Percentiles rank a stretch among this genome's conserved stretches.
Evolutionary conservation across 768 basidiomycete genomes (phyloP).

Genomic region (Galerina marginata): DNA sequence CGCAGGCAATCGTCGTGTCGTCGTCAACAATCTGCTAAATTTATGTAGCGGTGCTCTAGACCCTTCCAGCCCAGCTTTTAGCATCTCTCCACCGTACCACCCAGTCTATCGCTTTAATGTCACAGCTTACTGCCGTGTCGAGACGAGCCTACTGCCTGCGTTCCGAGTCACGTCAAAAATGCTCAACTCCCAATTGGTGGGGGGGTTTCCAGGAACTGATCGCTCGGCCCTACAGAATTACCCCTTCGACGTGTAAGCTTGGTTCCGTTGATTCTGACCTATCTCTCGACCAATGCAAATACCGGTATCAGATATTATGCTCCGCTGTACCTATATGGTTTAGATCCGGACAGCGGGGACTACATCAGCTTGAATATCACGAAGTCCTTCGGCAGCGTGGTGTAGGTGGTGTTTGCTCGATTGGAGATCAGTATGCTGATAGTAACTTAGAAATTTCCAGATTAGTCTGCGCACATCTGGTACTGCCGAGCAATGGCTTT

Average conservation of each 20-base stretch:
- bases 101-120: background rate
- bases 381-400: background rate
- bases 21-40: background rate
- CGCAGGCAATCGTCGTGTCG: background rate
- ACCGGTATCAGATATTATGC: background rate
- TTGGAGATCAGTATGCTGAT: background rate
- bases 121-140: background rate
- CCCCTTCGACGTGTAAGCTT: background rate
- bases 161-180: background rate
- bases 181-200: background rate
- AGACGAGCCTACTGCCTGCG: background rate
- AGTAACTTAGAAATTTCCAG: conserved; percentile 1
- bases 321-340: background rate
- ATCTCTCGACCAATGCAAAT: background rate
- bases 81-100: background rate
- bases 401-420: background rate
- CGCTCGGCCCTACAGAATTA: background rate
- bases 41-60: background rate
- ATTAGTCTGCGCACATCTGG: background rate
- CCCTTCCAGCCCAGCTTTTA: background rate
- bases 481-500: background rate
- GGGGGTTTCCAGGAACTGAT: background rate
- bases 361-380: background rate
- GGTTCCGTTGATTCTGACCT: background rate
- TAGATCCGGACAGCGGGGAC: background rate